phyloP scores from a whole-genome alignment of 805 yeast genomes.

The Hanseniaspora thailandica region DNA sequence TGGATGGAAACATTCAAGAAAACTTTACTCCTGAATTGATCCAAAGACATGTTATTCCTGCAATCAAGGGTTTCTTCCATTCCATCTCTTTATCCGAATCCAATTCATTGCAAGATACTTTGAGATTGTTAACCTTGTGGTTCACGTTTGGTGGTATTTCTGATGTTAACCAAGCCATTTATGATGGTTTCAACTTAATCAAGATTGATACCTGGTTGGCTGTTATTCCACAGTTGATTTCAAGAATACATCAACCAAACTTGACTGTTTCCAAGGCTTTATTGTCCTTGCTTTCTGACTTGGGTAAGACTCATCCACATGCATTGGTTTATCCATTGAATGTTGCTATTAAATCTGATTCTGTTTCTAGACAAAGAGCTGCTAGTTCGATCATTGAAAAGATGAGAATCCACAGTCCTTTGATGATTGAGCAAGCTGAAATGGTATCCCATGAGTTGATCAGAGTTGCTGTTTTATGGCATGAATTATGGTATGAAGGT shows the following conservation, averaged over 20 bases:
- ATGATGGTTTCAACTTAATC: slow-evolving; percentile 81
- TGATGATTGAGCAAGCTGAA: slow-evolving; percentile 82
- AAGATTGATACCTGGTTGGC: slow-evolving; percentile 89
- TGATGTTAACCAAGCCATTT: slow-evolving; percentile 82
- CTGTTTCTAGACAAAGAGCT: slow-evolving; percentile 77
- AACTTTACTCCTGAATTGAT: slow-evolving; percentile 43
- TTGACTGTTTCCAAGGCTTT: slow-evolving; percentile 70
- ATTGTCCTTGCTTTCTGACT: slow-evolving; percentile 65
- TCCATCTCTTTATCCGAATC: slow-evolving; percentile 80
- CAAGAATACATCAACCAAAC: slow-evolving; percentile 92
- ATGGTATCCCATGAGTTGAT: slow-evolving; percentile 87
- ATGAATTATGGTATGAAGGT: slow-evolving; percentile 96
- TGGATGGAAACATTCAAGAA: slow-evolving; percentile 15
- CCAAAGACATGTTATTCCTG: slow-evolving; percentile 85
- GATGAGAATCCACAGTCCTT: slow-evolving; percentile 78
- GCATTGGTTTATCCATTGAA: slow-evolving; percentile 90
- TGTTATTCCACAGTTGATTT: slow-evolving; percentile 88
- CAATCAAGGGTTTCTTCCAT: slow-evolving; percentile 89
- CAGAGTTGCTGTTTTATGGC: slow-evolving; percentile 92
- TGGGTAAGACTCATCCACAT: slow-evolving; percentile 94
- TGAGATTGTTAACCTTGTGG: slow-evolving; percentile 85
- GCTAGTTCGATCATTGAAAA: slow-evolving; percentile 84
- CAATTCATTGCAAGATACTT: slow-evolving; percentile 83
- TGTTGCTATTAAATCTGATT: slow-evolving; percentile 90
- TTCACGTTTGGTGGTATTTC: slow-evolving; percentile 88